Evolutionary conservation across 2,329 filamentous ascomycete genomes (phyloP).

Genomic region (Tolypocladium tropicale): DNA sequence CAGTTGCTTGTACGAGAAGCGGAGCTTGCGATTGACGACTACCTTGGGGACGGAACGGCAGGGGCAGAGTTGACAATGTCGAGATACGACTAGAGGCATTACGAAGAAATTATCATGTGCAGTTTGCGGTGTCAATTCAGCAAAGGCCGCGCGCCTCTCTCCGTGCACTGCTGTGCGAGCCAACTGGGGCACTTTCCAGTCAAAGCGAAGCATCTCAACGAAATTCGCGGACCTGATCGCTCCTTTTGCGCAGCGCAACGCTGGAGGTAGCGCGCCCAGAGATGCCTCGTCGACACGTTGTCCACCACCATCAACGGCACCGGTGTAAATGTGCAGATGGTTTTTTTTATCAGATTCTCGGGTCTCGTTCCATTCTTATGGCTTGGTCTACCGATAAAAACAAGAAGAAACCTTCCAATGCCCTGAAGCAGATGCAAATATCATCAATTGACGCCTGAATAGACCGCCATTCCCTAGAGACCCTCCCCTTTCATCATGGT

Average conservation of each 20-base stretch:
- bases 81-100: background rate
- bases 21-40: constrained; percentile 2
- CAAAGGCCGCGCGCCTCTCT: background rate
- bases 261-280: too few species aligned
- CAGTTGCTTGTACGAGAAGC: constrained; percentile 2
- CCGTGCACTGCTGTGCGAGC: background rate
- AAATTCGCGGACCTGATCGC: too few species aligned
- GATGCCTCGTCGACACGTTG: too few species aligned
- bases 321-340: background rate
- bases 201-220: too few species aligned
- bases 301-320: too few species aligned
- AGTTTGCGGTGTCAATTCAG: background rate
- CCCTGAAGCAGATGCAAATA: constrained; percentile 28
- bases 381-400: constrained; percentile 26
- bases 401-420: constrained; percentile 27
- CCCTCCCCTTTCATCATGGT: constrained; percentile 6
- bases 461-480: constrained; percentile 23
- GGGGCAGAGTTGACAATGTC: background rate
- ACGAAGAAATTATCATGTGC: background rate
- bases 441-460: constrained; percentile 31
- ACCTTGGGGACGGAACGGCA: background rate
- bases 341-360: constrained; percentile 18
- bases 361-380: constrained; percentile 26
- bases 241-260: too few species aligned
- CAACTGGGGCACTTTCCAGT: background rate